Base-by-base conservation (phyloP, 768 basidiomycete species). In the Lentinus tigrinus region DNA sequence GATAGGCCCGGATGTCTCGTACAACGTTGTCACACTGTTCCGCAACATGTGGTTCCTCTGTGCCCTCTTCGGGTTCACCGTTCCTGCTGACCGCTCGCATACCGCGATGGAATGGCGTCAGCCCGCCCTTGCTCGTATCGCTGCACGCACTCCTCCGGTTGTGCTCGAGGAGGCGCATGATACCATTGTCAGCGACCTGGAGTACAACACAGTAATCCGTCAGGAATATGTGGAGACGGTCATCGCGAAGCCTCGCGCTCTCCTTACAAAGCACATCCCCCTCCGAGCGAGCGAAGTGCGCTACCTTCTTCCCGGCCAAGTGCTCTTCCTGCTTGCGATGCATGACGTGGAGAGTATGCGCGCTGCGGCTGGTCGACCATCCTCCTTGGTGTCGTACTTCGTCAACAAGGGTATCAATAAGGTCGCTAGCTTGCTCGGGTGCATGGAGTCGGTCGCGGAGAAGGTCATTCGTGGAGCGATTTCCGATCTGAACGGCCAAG, bases 11-110 rank as follows among this genome's bases (percentile, higher is more conserved):
- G 72, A 79, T 26, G 73, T 85, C 19, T 78, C 85, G 0, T 68
- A 84, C 4, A 85, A 85, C 23, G 69, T 93, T 13, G 85, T 89
- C 11, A 77, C 85, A 4, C 76, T 93, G 21, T 98, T 97, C 81
- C 84, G 95, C 43, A 94, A 93, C 67, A 80, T 95, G 74, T 99
- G 96, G 96, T 94, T 95, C 73, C 73, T 98, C 19, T 94, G 92
- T 69, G 83, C 91, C 24, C 81, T 96, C 16, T 94, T 96, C 65
- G 83, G 88, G 21, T 90, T 98, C 64, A 88, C 92, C 2, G 74
- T 74, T 6, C 64, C 69, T 2, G 72, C 77, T 19, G 77, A 80
- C 34, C 78, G 79, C 31, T 77, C 75, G 21, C 85, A 85, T 44
- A 78, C 79, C 23, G 86, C 88, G 2, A 87, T 89, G 82, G 84